Percentiles rank a stretch among this genome's conserved stretches.
Evolutionary conservation across 2,329 filamentous ascomycete genomes (phyloP).

Genomic region (Botrytis sinoallii): DNA sequence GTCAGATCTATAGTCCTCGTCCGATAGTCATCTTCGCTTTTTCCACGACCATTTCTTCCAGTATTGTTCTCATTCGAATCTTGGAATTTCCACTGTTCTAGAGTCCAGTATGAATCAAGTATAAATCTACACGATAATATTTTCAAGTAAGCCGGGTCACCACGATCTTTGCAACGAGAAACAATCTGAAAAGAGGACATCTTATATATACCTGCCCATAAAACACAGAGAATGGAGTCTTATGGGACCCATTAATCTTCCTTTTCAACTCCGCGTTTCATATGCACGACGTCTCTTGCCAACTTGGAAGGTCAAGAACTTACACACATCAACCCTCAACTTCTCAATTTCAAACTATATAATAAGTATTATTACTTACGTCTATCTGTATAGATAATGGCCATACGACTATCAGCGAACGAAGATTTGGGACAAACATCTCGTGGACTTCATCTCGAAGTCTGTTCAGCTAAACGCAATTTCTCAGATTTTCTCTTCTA

Average conservation of each 20-base stretch:
- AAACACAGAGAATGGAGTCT: not conserved
- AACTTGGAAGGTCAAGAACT: accelerated
- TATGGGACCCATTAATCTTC: too few relatives aligned
- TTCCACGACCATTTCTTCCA: accelerated
- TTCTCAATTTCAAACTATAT: not conserved
- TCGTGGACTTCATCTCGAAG: not conserved
- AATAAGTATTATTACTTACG: not conserved
- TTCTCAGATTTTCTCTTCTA: not conserved
- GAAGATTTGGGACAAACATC: not conserved
- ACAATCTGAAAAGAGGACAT: not conserved
- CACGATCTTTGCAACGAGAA: not conserved
- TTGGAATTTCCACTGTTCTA: not conserved
- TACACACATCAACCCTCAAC: not conserved
- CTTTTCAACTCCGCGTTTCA: not conserved
- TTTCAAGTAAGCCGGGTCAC: too few relatives aligned
- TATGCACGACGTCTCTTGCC: not conserved
- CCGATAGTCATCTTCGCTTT: accelerated
- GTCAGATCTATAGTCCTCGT: not conserved
- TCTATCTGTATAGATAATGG: not conserved
- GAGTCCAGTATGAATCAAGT: not conserved
- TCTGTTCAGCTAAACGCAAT: not conserved
- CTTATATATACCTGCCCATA: not conserved
- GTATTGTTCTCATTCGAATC: not conserved
- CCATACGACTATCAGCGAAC: accelerated
- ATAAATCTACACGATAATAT: not conserved